These are phyloP conservation scores for Lodderomyces elongisporus DNA, from an alignment of 1,139 yeast species.

Conservation along the genomic window DNA sequence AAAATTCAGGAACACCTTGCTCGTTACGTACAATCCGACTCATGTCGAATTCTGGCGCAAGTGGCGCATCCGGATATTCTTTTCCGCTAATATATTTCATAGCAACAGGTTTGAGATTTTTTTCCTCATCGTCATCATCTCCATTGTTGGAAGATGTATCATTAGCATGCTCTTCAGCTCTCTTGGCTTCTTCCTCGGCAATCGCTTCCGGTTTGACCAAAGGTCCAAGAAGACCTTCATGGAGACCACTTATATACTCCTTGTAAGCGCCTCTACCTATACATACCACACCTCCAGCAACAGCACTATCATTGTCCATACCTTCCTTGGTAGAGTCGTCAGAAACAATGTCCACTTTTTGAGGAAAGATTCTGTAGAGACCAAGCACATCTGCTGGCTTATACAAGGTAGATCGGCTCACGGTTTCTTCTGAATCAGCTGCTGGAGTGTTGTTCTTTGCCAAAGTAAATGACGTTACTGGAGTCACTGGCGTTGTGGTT, in stretches of 20 bases:
- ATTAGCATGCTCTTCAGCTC: slow-evolving; percentile 15
- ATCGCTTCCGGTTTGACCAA: slow-evolving; percentile 54
- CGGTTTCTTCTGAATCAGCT: slow-evolving; percentile 8
- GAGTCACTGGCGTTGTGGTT: not conserved
- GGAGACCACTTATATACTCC: slow-evolving; percentile 85
- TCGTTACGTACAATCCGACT: slow-evolving; percentile 21
- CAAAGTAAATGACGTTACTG: not conserved
- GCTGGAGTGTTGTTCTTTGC: slow-evolving; percentile 7
- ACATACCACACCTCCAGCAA: slow-evolving; percentile 80
- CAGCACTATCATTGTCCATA: slow-evolving; percentile 27
- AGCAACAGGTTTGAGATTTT: slow-evolving; percentile 42
- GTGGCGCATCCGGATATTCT: slow-evolving; percentile 47
- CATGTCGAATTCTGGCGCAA: slow-evolving; percentile 59
- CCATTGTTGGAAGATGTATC: slow-evolving; percentile 49
- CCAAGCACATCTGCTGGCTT: slow-evolving; percentile 57
- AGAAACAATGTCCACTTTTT: slow-evolving; percentile 29
- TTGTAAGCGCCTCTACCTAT: slow-evolving; percentile 95
- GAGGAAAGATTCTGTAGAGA: slow-evolving; percentile 38
- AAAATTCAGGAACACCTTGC: slow-evolving; percentile 51
- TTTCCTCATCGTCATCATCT: slow-evolving; percentile 14
- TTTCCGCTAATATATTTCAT: slow-evolving; percentile 58
- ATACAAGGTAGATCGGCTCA: slow-evolving; percentile 38
- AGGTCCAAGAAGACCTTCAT: slow-evolving; percentile 94
- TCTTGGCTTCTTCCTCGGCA: slow-evolving; percentile 26
- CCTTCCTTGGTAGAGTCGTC: slow-evolving; percentile 51